These are phyloP conservation scores for Tripidium arundinaceum DNA, from an alignment of 202 grass and related monocot species.

Conservation along the genomic window DNA sequence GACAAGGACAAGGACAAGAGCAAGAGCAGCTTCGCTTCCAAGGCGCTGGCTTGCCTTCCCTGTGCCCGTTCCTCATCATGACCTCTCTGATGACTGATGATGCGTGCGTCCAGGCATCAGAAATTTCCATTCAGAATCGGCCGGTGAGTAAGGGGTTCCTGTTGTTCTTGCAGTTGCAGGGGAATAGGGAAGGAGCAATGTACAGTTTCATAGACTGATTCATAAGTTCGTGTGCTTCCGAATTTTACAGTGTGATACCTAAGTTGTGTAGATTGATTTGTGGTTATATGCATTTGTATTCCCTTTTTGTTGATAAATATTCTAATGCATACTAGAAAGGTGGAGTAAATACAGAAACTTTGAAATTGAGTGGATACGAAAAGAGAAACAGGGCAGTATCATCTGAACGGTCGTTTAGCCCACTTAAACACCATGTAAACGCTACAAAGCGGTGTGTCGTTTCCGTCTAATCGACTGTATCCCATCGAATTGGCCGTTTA, in stretches of 20 bases:
- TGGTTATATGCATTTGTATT: neutral
- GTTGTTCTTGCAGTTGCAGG: neutral
- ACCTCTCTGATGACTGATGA: neutral
- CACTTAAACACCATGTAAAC: too few relatives aligned
- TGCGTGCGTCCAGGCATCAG: neutral
- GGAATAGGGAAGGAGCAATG: neutral
- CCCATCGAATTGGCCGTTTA: too few relatives aligned
- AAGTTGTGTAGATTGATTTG: neutral
- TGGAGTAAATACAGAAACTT: neutral
- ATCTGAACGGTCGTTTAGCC: too few relatives aligned
- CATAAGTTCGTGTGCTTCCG: neutral
- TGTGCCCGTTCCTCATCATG: neutral
- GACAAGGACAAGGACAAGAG: neutral
- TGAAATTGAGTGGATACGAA: neutral
- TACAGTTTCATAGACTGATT: neutral
- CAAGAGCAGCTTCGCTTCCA: slow-evolving; percentile 28
- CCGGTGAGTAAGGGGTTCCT: neutral
- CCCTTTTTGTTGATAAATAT: neutral
- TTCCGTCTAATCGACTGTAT: too few relatives aligned
- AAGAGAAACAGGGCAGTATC: neutral
- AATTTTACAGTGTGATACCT: neutral
- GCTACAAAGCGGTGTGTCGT: too few relatives aligned
- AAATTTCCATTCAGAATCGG: neutral
- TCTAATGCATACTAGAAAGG: neutral
- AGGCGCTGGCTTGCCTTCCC: slow-evolving; percentile 50